Base-by-base conservation (phyloP, 78 protist genomes). In the Dictyostelium intermedium region DNA sequence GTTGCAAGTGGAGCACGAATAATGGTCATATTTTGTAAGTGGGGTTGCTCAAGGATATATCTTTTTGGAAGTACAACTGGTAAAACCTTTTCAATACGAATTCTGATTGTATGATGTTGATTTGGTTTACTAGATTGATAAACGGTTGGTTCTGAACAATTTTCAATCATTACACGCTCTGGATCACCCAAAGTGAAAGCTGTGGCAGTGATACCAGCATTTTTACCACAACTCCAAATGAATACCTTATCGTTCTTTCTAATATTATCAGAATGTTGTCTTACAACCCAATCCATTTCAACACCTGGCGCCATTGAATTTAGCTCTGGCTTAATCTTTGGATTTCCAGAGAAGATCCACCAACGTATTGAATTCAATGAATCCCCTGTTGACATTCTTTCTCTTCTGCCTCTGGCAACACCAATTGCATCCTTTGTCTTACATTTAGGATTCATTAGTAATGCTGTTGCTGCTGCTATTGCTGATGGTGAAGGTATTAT, bases 301-400 rank as follows among this genome's bases (percentile, higher is more conserved):
- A 79, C 82, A 39, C 73, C 73, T 10, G n/a, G 43, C 14, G 70
- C 34, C 82, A 89, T 63, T 18, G 61, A 45, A 43, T 89, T 89
- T 25, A 89, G 30, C 61, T 89, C 94, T 8, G 79, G 79, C 32
- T 69, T 78, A 20, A 18, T 66, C 87, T 89, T 89, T n/a, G 94
- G 87, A 35, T 89, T 89, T 23, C 94, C 94, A n/a, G 84, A 76
- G 41, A 89, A 89, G 9, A 89, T 80, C 94, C 94, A 89, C 94
- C 94, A 89, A 63, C 94, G 76, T 14, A 47, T 37, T 10, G 16
- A n/a, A 14, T 32, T 20, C 4, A 72, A 11, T 1, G 69, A 66
- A 23, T 37, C 92, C 14, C n/a, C 37, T 16, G 37, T 72, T 13
- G 83, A 23, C 20, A 89, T 47, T 35, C 87, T 37, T 66, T 83